Conservation (phyloP, 1,284 basidiomycete genomes). For the Limonomyces culmigenus region DNA sequence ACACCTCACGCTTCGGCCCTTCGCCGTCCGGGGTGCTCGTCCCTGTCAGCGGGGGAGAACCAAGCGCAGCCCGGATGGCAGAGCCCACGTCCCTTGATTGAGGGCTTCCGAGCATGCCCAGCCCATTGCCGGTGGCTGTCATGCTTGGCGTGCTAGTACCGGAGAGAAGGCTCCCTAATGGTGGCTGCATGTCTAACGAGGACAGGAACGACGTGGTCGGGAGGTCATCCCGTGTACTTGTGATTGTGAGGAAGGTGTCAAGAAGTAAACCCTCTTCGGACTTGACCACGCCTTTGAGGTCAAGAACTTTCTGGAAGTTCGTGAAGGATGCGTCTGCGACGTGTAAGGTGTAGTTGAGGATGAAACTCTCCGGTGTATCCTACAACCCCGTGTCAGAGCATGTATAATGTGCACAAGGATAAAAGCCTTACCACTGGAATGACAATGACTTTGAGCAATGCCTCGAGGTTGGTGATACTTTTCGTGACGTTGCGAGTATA, state of each 20-base stretch:
- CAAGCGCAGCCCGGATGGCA: constrained; percentile 36
- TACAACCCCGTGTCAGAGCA: constrained; percentile 14
- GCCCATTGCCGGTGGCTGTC: constrained; percentile 41
- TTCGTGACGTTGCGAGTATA: constrained; percentile 74
- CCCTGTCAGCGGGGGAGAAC: constrained; percentile 38
- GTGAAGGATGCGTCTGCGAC: constrained; percentile 87
- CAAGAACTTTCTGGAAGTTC: constrained; percentile 97
- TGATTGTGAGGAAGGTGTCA: constrained; percentile 82
- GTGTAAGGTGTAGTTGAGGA: constrained; percentile 83
- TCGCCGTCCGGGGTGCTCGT: constrained; percentile 26
- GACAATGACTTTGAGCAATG: constrained; percentile 85
- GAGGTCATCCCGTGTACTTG: constrained; percentile 76
- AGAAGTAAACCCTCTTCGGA: constrained; percentile 77
- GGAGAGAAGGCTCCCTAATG: constrained; percentile 7
- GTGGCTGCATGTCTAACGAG: constrained; percentile 85
- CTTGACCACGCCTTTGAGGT: constrained; percentile 86
- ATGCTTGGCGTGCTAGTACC: constrained; percentile 25
- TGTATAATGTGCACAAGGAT: constrained; percentile 1
- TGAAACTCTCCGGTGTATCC: constrained; percentile 87
- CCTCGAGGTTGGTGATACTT: constrained; percentile 69
- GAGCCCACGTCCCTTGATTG: constrained; percentile 21
- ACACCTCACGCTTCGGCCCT: constrained; percentile 43
- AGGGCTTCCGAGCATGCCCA: constrained; percentile 26
- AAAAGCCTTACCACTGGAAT: constrained; percentile 58
- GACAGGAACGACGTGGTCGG: constrained; percentile 82